A percentile compares a stretch with the other conserved stretches of the same genome.
phyloP scores from a whole-genome alignment of 805 yeast genomes.

The Saccharomycopsis fodiens region DNA sequence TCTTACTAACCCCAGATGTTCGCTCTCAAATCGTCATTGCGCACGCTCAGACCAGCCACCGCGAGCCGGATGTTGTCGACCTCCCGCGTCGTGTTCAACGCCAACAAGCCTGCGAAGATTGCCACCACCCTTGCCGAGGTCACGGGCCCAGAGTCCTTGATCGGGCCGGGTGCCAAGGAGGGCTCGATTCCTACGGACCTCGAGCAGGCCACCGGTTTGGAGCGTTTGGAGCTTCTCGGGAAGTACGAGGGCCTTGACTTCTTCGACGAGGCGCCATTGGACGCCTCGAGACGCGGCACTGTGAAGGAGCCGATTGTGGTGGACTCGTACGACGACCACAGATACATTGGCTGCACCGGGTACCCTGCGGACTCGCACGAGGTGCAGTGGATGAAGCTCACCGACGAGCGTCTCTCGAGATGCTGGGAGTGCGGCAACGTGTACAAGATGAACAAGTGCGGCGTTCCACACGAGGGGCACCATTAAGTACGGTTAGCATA shows the following conservation, averaged over 20 bases:
- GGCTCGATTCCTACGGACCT: conserved; percentile 88
- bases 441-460: conserved; percentile 80
- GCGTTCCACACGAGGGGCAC: conserved; percentile 62
- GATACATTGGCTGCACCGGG: conserved; percentile 97
- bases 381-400: conserved; percentile 88
- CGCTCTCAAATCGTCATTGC: conserved; percentile 15
- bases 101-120: conserved; percentile 38
- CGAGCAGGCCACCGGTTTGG: conserved; percentile 98
- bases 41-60: conserved; percentile 7
- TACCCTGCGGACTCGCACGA: conserved; percentile 89
- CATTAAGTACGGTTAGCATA: conserved; percentile 4
- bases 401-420: conserved; percentile 76
- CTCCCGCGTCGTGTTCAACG: conserved; percentile 26
- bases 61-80: conserved; percentile 22
- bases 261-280: conserved; percentile 83
- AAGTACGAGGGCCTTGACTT: conserved; percentile 93
- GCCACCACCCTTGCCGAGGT: conserved; percentile 72
- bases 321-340: conserved; percentile 84
- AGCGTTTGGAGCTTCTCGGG: conserved; percentile 91
- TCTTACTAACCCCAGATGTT: conserved; percentile 12
- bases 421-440: conserved; percentile 99
- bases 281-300: conserved; percentile 85
- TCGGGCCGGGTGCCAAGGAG: conserved; percentile 84
- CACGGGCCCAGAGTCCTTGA: conserved; percentile 63
- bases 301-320: conserved; percentile 81